Conservation (phyloP, 1,139 yeast species). For the Wickerhamomyces sp. region DNA sequence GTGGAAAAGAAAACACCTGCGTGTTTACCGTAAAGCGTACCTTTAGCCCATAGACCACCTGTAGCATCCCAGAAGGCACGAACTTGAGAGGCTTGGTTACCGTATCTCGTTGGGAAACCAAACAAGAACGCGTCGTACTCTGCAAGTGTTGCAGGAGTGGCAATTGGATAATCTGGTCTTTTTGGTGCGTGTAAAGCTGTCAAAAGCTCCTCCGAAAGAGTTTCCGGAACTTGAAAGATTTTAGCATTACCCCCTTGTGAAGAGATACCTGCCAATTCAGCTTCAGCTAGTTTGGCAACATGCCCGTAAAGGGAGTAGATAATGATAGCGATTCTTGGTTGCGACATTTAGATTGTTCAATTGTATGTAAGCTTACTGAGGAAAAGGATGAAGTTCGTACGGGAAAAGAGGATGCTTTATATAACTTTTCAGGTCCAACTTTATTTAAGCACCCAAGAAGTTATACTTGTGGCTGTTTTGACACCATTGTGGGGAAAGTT, state of each 20-base stretch:
- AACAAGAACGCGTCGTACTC: constrained; percentile 10
- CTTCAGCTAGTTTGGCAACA: constrained; percentile 58
- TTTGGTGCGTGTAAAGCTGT: constrained; percentile 9
- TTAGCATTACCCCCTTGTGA: constrained; percentile 67
- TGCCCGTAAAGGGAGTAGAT: constrained; percentile 81
- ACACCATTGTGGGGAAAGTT: too few relatives aligned
- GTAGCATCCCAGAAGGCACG: constrained; percentile 13
- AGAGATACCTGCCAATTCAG: constrained; percentile 62
- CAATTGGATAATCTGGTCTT: constrained; percentile 11
- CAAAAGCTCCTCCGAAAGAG: constrained; percentile 6
- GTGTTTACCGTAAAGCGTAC: constrained; percentile 8
- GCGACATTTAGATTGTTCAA: constrained; percentile 1
- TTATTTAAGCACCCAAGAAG: too few relatives aligned
- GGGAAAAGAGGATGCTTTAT: too few relatives aligned
- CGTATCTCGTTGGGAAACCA: constrained; percentile 15
- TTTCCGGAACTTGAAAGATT: constrained; percentile 39
- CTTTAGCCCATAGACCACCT: constrained; percentile 13
- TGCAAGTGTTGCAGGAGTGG: constrained; percentile 5
- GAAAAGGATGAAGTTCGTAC: not conserved
- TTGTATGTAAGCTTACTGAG: not conserved
- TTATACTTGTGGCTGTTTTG: too few relatives aligned
- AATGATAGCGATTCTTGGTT: constrained; percentile 39
- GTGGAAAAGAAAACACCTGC: constrained; percentile 12
- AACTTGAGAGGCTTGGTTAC: constrained; percentile 12
- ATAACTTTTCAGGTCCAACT: too few relatives aligned